These are phyloP conservation scores for Leishmania turanica DNA, from an alignment of 208 protist species.

Conservation along the genomic window DNA sequence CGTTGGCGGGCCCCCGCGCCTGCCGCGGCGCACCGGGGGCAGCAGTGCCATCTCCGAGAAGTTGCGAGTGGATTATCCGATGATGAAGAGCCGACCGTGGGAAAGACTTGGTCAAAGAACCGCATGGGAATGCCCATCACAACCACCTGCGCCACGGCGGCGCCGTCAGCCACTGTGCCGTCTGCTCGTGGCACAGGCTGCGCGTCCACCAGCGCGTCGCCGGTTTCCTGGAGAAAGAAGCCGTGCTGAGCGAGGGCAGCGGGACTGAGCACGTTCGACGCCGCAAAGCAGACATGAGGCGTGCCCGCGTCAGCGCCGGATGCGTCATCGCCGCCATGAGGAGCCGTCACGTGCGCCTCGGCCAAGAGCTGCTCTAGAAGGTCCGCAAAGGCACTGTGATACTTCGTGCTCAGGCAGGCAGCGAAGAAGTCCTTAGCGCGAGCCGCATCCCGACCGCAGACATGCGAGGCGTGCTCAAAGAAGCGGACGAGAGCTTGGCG, in stretches of 20 bases:
- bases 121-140: conserved; percentile 61
- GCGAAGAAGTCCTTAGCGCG: conserved; percentile 33
- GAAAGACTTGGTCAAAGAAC: conserved; percentile 42
- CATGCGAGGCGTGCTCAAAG: conserved; percentile 47
- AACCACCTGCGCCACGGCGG: conserved; percentile 40
- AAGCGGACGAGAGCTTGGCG: conserved; percentile 48
- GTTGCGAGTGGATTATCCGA: neutral
- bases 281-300: conserved; percentile 33
- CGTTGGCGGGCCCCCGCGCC: conserved; percentile 13
- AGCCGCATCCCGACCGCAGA: conserved; percentile 25
- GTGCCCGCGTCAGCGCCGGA: neutral
- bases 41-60: conserved; percentile 31
- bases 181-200: conserved; percentile 40
- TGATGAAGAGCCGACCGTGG: neutral
- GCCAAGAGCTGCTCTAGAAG: conserved; percentile 30
- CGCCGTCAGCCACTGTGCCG: conserved; percentile 12
- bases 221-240: conserved; percentile 41
- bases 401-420: conserved; percentile 61
- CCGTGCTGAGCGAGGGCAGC: conserved; percentile 28
- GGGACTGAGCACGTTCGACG: conserved; percentile 16
- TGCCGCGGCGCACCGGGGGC: conserved; percentile 28
- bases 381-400: conserved; percentile 39
- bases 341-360: conserved; percentile 13
- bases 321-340: neutral
- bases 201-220: conserved; percentile 51